Conservation (phyloP, 2,329 filamentous ascomycete species). For the Waltergamsia citrina region DNA sequence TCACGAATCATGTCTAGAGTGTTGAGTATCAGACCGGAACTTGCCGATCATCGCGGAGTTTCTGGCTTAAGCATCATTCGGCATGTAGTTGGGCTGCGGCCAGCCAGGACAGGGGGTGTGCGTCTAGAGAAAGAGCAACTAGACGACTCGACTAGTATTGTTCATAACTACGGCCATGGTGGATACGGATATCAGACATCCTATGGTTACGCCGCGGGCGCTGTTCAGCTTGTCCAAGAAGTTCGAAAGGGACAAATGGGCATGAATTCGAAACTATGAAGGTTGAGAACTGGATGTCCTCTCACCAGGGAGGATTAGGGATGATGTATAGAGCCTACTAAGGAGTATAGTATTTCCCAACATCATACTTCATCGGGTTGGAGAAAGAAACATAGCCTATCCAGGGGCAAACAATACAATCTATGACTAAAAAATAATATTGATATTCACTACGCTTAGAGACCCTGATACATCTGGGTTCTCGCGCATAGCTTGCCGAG, state of each 20-base stretch:
- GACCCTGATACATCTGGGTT: too few species aligned
- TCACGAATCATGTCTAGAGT: constrained; percentile 76
- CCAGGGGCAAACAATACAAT: too few species aligned
- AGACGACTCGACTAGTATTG: constrained; percentile 51
- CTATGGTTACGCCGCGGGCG: constrained; percentile 62
- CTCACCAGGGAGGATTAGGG: too few species aligned
- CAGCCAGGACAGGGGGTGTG: constrained; percentile 63
- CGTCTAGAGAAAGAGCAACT: constrained; percentile 53
- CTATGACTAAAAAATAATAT: too few species aligned
- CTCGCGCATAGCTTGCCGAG: too few species aligned
- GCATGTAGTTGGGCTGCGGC: constrained; percentile 75
- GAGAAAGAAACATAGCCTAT: too few species aligned
- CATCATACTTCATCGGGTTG: too few species aligned
- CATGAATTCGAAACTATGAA: constrained; percentile 15
- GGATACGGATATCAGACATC: constrained; percentile 67
- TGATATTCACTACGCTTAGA: too few species aligned
- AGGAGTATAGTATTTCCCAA: too few species aligned
- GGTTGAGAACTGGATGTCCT: too few species aligned
- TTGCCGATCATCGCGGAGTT: constrained; percentile 58
- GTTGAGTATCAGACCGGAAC: constrained; percentile 52
- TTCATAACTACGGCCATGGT: constrained; percentile 74
- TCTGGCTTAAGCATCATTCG: constrained; percentile 66
- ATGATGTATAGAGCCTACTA: too few species aligned
- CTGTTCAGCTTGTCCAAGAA: constrained; percentile 57
- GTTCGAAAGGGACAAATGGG: constrained; percentile 29